A percentile compares a stretch with the other conserved stretches of the same genome.
These are phyloP conservation scores for Peniophora sp. DNA, from an alignment of 1,284 basidiomycete genomes.

Conservation along the genomic window DNA sequence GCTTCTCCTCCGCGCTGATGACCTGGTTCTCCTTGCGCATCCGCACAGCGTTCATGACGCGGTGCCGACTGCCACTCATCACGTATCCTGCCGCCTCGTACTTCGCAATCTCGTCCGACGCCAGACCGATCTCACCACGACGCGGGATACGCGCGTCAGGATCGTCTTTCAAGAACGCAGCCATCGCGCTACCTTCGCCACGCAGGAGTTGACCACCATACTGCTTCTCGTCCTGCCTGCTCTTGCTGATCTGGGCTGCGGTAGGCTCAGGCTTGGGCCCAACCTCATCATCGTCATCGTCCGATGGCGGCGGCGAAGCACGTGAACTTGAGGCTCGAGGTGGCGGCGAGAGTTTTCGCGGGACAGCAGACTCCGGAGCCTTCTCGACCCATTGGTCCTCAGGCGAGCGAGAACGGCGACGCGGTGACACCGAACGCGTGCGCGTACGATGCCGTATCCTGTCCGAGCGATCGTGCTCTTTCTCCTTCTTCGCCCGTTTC, in stretches of 20 bases:
- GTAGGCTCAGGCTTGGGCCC: conserved; percentile 52
- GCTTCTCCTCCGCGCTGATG: conserved; percentile 95
- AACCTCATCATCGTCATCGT: conserved; percentile 40
- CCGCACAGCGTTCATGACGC: conserved; percentile 94
- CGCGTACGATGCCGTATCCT: conserved; percentile 23
- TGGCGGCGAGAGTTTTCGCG: background rate
- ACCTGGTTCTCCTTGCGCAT: conserved; percentile 99
- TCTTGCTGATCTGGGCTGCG: conserved; percentile 25
- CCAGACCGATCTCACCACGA: conserved; percentile 95
- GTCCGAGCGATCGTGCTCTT: conserved; percentile 33
- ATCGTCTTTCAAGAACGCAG: conserved; percentile 86
- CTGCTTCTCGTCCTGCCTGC: conserved; percentile 65
- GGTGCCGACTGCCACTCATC: conserved; percentile 93
- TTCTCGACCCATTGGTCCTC: conserved; percentile 69
- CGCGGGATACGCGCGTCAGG: conserved; percentile 89
- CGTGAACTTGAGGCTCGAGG: conserved; percentile 12
- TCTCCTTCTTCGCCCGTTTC: conserved; percentile 36
- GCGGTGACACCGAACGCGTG: conserved; percentile 21
- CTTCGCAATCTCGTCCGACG: conserved; percentile 77
- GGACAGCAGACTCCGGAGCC: conserved; percentile 26
- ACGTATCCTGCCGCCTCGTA: conserved; percentile 94
- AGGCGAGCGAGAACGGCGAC: background rate
- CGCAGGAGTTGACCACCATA: conserved; percentile 84
- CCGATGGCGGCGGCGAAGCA: conserved; percentile 15
- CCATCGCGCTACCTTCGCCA: conserved; percentile 97